Evolutionary conservation across 2,329 filamentous ascomycete species (phyloP), one percentile per base, ranked within the genome.

Genomic region (Aureobasidium mangrovei): DNA sequence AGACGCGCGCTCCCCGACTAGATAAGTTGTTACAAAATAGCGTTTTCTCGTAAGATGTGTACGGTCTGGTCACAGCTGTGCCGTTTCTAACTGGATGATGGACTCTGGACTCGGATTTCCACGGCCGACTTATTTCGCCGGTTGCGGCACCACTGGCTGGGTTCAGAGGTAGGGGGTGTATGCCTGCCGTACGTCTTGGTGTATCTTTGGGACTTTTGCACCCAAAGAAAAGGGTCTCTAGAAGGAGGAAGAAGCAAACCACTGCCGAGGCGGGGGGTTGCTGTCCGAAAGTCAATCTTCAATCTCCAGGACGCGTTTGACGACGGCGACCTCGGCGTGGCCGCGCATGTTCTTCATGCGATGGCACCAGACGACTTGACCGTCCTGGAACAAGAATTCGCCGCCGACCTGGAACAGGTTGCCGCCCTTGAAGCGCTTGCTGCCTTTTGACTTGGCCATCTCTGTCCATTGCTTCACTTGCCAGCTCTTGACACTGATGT

Each of bases 311-410:
- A 72, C 40, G 59, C 60, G 61, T 57, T 67, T 60, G 40, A 72
- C 55, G 26, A 65, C 61, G 33, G 53, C 51, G 28, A 71, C 61
- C 55, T 71, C 69, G 5, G 66, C 63, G 57, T 72, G 70, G 35
- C 65, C 63, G 28, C 70, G 60, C 45, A 64, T 67, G 43, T 69
- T 67, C 56, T 60, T 62, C 70, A 72, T 72, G 9, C 70, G 66
- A 62, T 72, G 68, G 55, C 70, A 71, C 70, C 70, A 72, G 3
- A 69, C 60, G 6, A 69, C 67, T 58, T 67, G 60, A 1, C 67
- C 69, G n/a, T 70, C 65, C 33, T 70, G 65, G 53, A 72, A 70
- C 58, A 72, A 43, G 42, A 72, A 71, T 49, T 72, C 70, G 4
- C 70, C 70, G 4, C 70, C 70, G 31, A 72, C 65, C 60, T 72